Percentiles rank a stretch among this genome's conserved stretches.
Conservation (phyloP, 768 basidiomycete species). For the Psilocybe cyanescens region DNA sequence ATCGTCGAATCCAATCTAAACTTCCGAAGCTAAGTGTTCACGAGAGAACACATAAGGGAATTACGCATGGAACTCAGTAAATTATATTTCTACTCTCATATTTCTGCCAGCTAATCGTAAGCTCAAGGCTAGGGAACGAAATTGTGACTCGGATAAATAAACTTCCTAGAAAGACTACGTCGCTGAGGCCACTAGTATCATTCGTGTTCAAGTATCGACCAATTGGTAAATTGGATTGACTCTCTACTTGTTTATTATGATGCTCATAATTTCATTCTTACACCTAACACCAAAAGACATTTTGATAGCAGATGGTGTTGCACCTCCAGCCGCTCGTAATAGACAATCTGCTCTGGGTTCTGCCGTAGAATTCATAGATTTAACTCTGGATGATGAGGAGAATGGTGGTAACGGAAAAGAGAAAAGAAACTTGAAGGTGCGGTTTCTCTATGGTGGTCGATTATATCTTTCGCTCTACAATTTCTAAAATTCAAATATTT, state of each 20-base stretch:
- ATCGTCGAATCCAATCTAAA: not conserved
- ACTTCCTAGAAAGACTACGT: not conserved
- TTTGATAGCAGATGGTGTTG: conserved; percentile 13
- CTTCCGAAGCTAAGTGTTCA: conserved; percentile 20
- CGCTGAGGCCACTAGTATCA: conserved; percentile 1
- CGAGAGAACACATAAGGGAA: conserved; percentile 30
- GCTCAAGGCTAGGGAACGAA: conserved; percentile 14
- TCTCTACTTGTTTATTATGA: too few relatives aligned
- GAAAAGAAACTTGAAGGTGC: not conserved
- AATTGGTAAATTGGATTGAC: conserved; percentile 3
- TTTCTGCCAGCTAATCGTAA: not conserved
- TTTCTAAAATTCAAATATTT: too few relatives aligned
- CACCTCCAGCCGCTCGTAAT: not conserved
- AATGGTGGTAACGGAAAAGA: not conserved
- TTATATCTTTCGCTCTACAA: too few relatives aligned
- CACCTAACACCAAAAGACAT: conserved; percentile 9
- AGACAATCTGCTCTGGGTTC: not conserved
- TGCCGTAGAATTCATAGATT: conserved; percentile 5
- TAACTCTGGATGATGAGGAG: conserved; percentile 9
- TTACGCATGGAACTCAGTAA: conserved; percentile 28
- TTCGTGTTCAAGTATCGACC: conserved; percentile 25
- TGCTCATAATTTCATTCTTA: not conserved
- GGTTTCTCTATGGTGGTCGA: too few relatives aligned
- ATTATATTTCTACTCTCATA: not conserved
- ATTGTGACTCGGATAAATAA: not conserved